Percentiles rank a stretch among this genome's conserved stretches.
Evolutionary conservation across 306 rosid species (phyloP).

Genomic region (Casuarina cunninghamiana): DNA sequence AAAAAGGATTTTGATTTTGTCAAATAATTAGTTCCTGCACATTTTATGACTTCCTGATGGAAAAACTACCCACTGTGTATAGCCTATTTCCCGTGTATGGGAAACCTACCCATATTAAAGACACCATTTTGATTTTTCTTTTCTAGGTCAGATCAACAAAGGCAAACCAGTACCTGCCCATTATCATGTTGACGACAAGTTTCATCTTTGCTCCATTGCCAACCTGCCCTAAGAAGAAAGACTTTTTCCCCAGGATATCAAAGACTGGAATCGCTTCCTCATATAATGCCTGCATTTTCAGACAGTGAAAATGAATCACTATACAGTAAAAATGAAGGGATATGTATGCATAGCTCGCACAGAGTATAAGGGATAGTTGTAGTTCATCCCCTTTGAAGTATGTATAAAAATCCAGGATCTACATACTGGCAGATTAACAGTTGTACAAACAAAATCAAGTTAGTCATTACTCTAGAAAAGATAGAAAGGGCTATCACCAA

Average conservation of each 20-base stretch:
- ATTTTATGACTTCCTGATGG: background rate
- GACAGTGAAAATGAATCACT: constrained; percentile 19
- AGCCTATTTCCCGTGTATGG: background rate
- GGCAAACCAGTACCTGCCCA: constrained; percentile 74
- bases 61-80: background rate
- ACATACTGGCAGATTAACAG: background rate
- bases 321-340: background rate
- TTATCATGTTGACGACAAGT: constrained; percentile 93
- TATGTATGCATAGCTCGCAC: background rate
- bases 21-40: background rate
- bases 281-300: constrained; percentile 53
- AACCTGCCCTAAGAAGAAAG: constrained; percentile 84
- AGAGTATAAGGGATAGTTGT: background rate
- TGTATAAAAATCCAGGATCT: background rate
- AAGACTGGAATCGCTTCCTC: constrained; percentile 69
- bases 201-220: constrained; percentile 98
- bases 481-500: background rate
- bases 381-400: background rate
- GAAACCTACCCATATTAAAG: no score
- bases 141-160: background rate
- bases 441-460: background rate
- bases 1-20: background rate
- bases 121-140: background rate
- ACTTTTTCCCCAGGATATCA: constrained; percentile 73
- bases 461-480: background rate